Evolutionary conservation across 108 stramenopile genomes (phyloP).

Genomic region (Mayamaea pseudoterrestris): DNA sequence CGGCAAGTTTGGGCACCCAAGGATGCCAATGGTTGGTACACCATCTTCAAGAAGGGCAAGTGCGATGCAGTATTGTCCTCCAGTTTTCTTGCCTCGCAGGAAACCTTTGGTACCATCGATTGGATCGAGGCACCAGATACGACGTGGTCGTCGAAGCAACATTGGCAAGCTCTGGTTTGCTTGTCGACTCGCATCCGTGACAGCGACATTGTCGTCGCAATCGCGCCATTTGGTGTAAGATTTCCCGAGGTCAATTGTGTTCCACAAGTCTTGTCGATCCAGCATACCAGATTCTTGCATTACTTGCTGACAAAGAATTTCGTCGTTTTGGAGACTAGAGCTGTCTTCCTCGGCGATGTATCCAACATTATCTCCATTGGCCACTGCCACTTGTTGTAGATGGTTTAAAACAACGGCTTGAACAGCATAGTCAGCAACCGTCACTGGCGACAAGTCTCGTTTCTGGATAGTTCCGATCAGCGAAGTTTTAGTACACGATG

Average conservation of each 20-base stretch:
- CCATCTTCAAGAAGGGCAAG: slow-evolving; percentile 57
- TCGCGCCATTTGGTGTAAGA: slow-evolving; percentile 4
- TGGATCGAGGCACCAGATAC: slow-evolving; percentile 75
- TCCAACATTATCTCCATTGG: no score
- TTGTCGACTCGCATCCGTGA: no score
- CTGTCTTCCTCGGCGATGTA: neutral
- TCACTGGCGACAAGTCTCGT: no score
- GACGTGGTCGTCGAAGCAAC: slow-evolving; percentile 6
- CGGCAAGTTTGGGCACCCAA: slow-evolving; percentile 77
- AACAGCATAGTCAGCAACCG: no score
- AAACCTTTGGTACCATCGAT: slow-evolving; percentile 91
- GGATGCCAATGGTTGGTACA: slow-evolving; percentile 49
- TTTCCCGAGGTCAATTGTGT: slow-evolving; percentile 36
- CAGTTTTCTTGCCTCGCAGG: slow-evolving; percentile 35
- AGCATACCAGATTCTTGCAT: neutral
- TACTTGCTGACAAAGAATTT: neutral
- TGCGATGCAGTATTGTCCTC: slow-evolving; percentile 67
- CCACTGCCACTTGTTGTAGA: no score
- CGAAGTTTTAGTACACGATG: no score
- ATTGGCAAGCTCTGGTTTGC: no score
- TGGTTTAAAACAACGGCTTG: no score
- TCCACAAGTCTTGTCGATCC: slow-evolving; percentile 13
- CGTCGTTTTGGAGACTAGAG: neutral
- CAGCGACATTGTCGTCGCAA: neutral
- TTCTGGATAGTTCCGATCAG: no score